These are phyloP conservation scores for Orbilia oligospora DNA, from an alignment of 2,329 filamentous ascomycete species.

Conservation along the genomic window DNA sequence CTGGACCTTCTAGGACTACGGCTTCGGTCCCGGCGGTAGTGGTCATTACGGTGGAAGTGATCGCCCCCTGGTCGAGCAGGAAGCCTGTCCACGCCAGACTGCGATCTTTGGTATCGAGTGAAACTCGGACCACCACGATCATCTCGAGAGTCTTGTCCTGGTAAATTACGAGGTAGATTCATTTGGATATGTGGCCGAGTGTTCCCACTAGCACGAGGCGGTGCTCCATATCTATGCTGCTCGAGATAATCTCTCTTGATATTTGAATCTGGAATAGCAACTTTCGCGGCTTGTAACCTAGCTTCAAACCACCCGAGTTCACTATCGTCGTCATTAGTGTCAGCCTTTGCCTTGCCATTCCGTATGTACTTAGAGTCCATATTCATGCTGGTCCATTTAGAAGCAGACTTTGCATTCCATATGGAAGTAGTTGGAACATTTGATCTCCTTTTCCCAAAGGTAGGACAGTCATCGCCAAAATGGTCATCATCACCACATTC, in stretches of 20 bases:
- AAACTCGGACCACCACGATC: constrained; percentile 18
- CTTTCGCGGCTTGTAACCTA: constrained; percentile 36
- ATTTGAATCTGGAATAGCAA: constrained; percentile 47
- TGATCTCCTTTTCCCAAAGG: constrained; percentile 30
- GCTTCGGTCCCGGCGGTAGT: constrained; percentile 47
- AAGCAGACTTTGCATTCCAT: constrained; percentile 52
- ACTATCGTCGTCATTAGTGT: constrained; percentile 22
- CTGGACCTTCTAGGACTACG: constrained; percentile 46
- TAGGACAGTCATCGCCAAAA: constrained; percentile 57
- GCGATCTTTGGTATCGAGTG: constrained; percentile 37
- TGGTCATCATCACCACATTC: constrained; percentile 53
- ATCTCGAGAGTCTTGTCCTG: constrained; percentile 23
- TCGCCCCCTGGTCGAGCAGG: constrained; percentile 22
- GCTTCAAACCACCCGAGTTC: constrained; percentile 52
- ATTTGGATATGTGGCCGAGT: constrained; percentile 41
- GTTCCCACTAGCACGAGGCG: constrained; percentile 11
- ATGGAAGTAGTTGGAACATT: constrained; percentile 43
- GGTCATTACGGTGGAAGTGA: constrained; percentile 37
- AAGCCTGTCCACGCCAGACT: constrained; percentile 4
- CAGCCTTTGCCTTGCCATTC: constrained; percentile 26
- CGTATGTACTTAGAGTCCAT: constrained; percentile 52
- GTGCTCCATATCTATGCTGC: constrained; percentile 17
- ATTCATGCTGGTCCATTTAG: constrained; percentile 53
- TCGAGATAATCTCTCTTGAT: constrained; percentile 32
- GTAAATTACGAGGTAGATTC: constrained; percentile 44